These are phyloP conservation scores for Blastocystis sp. DNA, from an alignment of 352 stramenopile genomes.

Conservation along the genomic window DNA sequence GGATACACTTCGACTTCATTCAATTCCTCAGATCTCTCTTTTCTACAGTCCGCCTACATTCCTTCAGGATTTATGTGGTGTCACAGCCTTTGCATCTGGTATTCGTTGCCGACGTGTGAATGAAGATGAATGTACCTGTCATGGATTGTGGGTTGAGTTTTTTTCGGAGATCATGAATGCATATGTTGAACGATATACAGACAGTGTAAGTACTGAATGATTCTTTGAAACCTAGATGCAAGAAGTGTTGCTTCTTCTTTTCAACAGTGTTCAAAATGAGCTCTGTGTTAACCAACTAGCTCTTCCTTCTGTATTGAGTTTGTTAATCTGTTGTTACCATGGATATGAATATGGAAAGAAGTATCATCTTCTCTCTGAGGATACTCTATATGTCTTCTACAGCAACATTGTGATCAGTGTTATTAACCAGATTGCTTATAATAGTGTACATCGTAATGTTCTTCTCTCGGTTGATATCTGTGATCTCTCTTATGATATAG, in stretches of 20 bases:
- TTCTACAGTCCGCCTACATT: slow-evolving; percentile 39
- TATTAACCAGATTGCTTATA: slow-evolving; percentile 28
- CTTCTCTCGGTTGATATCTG: background rate
- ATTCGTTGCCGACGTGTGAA: background rate
- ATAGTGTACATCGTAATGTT: background rate
- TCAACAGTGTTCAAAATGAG: background rate
- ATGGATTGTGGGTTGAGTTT: slow-evolving; percentile 19
- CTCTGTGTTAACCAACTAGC: background rate
- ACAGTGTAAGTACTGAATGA: background rate
- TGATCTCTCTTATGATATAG: background rate
- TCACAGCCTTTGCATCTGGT: background rate
- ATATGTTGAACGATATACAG: slow-evolving; percentile 22
- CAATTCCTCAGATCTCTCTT: slow-evolving; percentile 19
- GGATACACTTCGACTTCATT: background rate
- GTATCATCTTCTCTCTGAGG: background rate
- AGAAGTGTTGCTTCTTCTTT: background rate
- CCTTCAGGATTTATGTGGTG: slow-evolving; percentile 20
- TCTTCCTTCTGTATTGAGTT: background rate
- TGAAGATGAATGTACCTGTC: slow-evolving; percentile 13
- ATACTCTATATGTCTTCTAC: slow-evolving; percentile 11
- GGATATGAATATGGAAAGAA: background rate
- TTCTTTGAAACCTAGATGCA: background rate
- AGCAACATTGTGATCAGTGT: slow-evolving; percentile 6
- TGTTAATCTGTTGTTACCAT: background rate
- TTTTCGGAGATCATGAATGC: slow-evolving; percentile 24